Percentiles rank a stretch among this genome's conserved stretches.
Conservation (phyloP, 305 asterid genomes). For the Fraxinus albicans region DNA sequence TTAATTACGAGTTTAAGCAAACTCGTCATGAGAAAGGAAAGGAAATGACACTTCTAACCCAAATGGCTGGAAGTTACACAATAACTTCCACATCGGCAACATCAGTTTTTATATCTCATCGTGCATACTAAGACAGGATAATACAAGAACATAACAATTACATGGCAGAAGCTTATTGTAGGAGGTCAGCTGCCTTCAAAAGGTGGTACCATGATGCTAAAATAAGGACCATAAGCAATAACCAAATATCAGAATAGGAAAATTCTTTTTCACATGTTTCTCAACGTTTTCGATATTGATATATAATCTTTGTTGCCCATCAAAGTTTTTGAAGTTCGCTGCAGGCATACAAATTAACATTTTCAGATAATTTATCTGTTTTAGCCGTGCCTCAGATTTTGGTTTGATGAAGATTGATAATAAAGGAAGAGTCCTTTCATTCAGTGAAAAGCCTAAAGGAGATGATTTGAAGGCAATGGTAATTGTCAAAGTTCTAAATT, state of each 20-base stretch:
- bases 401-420: constrained; percentile 93
- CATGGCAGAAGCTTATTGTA: not conserved
- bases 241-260: not conserved
- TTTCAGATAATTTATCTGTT: constrained; percentile 23
- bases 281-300: not conserved
- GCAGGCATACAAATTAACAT: constrained; percentile 8
- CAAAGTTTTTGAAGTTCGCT: not conserved
- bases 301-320: not conserved
- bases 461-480: constrained; percentile 86
- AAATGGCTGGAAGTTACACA: not conserved
- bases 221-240: not conserved
- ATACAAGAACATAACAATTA: not conserved
- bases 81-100: not conserved
- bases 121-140: not conserved
- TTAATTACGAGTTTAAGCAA: not conserved
- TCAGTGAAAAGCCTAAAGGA: constrained; percentile 92
- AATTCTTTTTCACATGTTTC: not conserved
- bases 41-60: not conserved
- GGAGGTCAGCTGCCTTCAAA: not conserved
- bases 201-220: not conserved
- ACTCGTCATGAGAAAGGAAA: not conserved
- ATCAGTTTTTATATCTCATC: not conserved
- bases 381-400: constrained; percentile 97
- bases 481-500: constrained; percentile 24
- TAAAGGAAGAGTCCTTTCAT: constrained; percentile 73